Base-by-base conservation (phyloP, 768 basidiomycete genomes). In the Suillus brevipes region DNA sequence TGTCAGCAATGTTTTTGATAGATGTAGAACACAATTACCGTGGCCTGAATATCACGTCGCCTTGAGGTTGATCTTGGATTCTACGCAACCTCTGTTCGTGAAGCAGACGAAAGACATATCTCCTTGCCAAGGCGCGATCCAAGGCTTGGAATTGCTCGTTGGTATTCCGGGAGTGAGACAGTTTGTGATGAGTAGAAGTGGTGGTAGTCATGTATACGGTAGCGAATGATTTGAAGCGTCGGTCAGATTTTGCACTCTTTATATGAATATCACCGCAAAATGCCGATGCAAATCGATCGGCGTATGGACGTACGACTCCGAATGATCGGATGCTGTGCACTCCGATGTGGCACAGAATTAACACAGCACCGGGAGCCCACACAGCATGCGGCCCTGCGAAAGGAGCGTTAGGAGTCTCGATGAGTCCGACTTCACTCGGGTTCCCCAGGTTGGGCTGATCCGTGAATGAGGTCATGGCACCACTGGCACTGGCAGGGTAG, bases 11-110 rank as follows among this genome's bases (percentile, higher is more conserved):
- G 20, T 36, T 8, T 28, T 28, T 18, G 12, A 61, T 4, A 6
- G 9, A 58, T 37, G 18, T 34, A 43, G 23, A 60, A 3, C 50
- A 43, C 18, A 58, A 69, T 40, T 63, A 77, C 76, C 75, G 69
- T n/a, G 75, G 75, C 37, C 66, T 76, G 58, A 78, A 78, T 40
- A 78, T 69, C 20, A 78, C 70, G 62, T 61, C 73, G 61, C 71
- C 72, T 70, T 73, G 69, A 20, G 45, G 66, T 20, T 73, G 60
- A 60, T 71, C 67, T 61, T 67, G 72, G 16, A 68, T 71, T 10
- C 70, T 49, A 5, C 73, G 66, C 34, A 28, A 52, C 1, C 61
- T 67, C 25, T 67, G 72, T 57, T 74, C 69, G 0, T 65, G 71
- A 31, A 78, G 47, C 0, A 76, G 59, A 23, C 68, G 69, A 23